Evolutionary conservation across 306 rosid genomes (phyloP).

Genomic region (Senna siamea): DNA sequence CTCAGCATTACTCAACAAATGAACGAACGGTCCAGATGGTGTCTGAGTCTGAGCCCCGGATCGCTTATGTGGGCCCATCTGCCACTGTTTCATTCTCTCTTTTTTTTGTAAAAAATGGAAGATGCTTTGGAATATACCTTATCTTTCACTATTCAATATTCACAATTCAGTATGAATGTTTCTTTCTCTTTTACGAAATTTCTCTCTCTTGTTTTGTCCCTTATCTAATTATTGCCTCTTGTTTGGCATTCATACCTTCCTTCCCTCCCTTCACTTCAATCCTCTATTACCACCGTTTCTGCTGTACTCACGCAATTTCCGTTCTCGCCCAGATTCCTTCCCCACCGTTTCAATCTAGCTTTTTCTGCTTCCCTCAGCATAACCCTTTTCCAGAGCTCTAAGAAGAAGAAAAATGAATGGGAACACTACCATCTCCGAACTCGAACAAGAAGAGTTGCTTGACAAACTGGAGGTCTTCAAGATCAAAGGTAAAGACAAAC

Average conservation of each 20-base stretch:
- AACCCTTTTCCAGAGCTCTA: background rate
- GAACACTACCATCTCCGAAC: slow-evolving; percentile 44
- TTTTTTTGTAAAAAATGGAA: slow-evolving; percentile 22
- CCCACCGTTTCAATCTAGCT: background rate
- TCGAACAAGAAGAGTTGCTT: slow-evolving; percentile 62
- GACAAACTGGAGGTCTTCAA: slow-evolving; percentile 70
- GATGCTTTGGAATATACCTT: slow-evolving; percentile 62
- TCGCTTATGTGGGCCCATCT: slow-evolving; percentile 19
- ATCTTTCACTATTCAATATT: background rate
- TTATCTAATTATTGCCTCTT: background rate
- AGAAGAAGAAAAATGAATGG: slow-evolving; percentile 39
- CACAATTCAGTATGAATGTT: too few species aligned
- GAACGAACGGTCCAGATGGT: slow-evolving; percentile 38
- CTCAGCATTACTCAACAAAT: background rate
- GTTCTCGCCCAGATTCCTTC: background rate
- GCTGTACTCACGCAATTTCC: background rate
- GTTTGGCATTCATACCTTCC: background rate
- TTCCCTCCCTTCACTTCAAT: background rate
- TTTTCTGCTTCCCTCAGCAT: background rate
- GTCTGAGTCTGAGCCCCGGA: background rate
- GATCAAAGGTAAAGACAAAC: slow-evolving; percentile 83
- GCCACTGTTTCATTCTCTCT: background rate
- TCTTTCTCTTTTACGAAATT: background rate
- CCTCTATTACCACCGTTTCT: background rate
- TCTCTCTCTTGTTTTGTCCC: slow-evolving; percentile 1